Percentiles rank a stretch among this genome's conserved stretches.
phyloP scores from a whole-genome alignment of 495 filamentous ascomycete species.

The Hyaloscypha hepaticicola region DNA sequence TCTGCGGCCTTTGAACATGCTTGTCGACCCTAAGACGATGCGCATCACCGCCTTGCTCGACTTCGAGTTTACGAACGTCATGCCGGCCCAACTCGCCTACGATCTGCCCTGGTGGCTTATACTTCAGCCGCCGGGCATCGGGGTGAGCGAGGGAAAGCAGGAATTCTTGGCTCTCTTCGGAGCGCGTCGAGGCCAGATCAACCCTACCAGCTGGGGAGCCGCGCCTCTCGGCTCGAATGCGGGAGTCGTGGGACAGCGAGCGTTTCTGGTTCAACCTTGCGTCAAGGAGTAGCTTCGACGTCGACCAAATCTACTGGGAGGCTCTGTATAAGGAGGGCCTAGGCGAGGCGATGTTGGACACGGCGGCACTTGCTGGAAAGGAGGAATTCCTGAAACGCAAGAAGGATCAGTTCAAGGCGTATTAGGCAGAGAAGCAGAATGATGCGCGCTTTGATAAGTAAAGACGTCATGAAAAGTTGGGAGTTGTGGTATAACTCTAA shows the following conservation, averaged over 20 bases:
- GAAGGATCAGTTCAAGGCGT: constrained; percentile 24
- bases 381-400: constrained; percentile 25
- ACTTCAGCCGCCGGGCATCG: constrained; percentile 20
- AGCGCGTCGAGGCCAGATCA: constrained; percentile 27
- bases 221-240: constrained; percentile 40
- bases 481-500: constrained; percentile 14
- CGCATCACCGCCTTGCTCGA: constrained; percentile 44
- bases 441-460: constrained; percentile 21
- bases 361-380: constrained; percentile 19
- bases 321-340: constrained; percentile 34
- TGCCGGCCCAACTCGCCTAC: constrained; percentile 44
- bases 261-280: constrained; percentile 47
- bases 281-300: constrained; percentile 41
- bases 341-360: constrained; percentile 22
- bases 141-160: constrained; percentile 19
- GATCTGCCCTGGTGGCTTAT: constrained; percentile 48
- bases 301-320: constrained; percentile 38
- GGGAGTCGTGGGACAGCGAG: constrained; percentile 40
- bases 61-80: constrained; percentile 45
- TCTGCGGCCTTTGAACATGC: constrained; percentile 43
- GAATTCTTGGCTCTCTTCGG: constrained; percentile 25
- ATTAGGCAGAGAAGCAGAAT: constrained; percentile 25
- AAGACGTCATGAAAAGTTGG: constrained; percentile 14
- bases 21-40: constrained; percentile 40
- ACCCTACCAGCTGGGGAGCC: constrained; percentile 23